Evolutionary conservation across 139 green algal species (phyloP).

Genomic region (Coelastrella sp.): DNA sequence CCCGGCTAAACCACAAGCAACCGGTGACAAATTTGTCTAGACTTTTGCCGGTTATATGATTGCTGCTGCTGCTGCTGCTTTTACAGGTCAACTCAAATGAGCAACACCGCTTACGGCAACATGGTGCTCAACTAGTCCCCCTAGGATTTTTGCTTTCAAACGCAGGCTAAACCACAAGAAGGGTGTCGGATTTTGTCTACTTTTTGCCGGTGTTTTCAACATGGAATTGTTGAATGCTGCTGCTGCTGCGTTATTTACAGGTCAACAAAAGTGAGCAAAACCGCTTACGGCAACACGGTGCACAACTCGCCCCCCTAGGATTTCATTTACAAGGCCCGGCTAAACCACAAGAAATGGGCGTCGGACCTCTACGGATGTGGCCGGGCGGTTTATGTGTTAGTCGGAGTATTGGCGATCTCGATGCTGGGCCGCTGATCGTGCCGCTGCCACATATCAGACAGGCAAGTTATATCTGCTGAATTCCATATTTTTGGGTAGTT

Average conservation of each 20-base stretch:
- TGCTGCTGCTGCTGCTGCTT: no score
- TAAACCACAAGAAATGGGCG: constrained; percentile 71
- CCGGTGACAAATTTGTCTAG: constrained; percentile 88
- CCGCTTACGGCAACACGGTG: constrained; percentile 66
- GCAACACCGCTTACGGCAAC: constrained; percentile 69
- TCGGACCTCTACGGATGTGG: constrained; percentile 93
- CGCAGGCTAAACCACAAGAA: constrained; percentile 68
- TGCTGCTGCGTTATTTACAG: background rate
- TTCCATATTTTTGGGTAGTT: background rate
- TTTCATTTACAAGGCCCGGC: constrained; percentile 76
- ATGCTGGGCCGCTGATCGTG: constrained; percentile 85
- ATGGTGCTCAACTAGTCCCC: constrained; percentile 70
- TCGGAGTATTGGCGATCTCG: constrained; percentile 86
- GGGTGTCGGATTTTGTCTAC: no score
- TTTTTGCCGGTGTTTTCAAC: no score
- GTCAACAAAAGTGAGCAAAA: constrained; percentile 57
- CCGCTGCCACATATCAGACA: constrained; percentile 90
- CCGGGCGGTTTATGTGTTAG: constrained; percentile 92
- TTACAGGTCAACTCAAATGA: constrained; percentile 32
- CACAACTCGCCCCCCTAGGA: constrained; percentile 71
- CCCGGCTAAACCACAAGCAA: constrained; percentile 68
- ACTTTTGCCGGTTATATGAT: constrained; percentile 25
- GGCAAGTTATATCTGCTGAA: constrained; percentile 44
- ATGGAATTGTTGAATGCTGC: no score
- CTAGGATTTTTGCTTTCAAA: constrained; percentile 71